These are phyloP conservation scores for Fusarium virguliforme DNA, from an alignment of 2,329 filamentous ascomycete genomes.

Conservation along the genomic window DNA sequence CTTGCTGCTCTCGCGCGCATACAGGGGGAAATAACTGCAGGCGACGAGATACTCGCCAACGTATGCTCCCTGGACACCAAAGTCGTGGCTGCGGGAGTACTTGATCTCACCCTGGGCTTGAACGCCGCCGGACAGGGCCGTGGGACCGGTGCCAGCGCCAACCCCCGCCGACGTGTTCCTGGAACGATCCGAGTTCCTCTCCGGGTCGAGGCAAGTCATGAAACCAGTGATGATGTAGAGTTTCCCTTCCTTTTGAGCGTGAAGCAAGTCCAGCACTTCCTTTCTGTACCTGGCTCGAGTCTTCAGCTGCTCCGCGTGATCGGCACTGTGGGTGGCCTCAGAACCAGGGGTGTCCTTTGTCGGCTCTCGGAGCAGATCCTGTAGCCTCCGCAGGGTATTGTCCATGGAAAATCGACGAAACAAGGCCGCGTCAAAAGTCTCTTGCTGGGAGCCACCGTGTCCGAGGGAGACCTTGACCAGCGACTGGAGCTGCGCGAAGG, in stretches of 20 bases:
- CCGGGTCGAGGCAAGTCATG: constrained; percentile 10
- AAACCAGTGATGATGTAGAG: constrained; percentile 14
- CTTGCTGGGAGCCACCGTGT: neutral
- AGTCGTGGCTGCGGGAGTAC: neutral
- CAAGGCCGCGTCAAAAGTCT: neutral
- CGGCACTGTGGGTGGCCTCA: neutral
- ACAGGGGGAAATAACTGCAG: constrained; percentile 1
- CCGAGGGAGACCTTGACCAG: neutral
- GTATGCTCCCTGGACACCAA: constrained; percentile 1
- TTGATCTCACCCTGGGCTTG: neutral
- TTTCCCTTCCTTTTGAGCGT: neutral
- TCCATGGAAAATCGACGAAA: constrained; percentile 17
- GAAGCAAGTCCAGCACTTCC: constrained; percentile 1
- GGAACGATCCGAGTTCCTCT: constrained; percentile 1
- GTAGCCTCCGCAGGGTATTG: constrained; percentile 4
- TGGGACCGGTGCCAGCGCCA: neutral
- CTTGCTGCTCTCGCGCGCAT: neutral
- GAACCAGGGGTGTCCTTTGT: neutral
- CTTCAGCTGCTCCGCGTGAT: neutral
- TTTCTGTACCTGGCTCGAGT: neutral
- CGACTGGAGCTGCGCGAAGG: neutral
- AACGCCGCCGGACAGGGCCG: neutral
- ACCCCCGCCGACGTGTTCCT: neutral
- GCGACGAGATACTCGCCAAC: constrained; percentile 14
- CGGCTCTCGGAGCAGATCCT: constrained; percentile 1